These are phyloP conservation scores for Mucor plumbeus DNA, from an alignment of 371 early-diverging fungal genomes.

Conservation along the genomic window DNA sequence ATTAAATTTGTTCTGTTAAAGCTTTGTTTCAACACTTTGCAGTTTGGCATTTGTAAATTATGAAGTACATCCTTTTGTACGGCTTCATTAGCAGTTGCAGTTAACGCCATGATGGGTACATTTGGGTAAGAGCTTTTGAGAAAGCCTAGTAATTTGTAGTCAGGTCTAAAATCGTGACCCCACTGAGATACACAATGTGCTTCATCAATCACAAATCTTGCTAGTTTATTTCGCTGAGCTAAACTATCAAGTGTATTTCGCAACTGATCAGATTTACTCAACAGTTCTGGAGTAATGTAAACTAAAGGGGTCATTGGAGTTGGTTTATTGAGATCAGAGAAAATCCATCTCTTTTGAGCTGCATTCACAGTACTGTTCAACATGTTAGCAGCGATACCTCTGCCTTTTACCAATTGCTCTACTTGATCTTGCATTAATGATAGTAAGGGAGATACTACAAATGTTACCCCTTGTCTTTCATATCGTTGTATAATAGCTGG, in stretches of 20 bases:
- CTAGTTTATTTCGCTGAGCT: constrained; percentile 64
- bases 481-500: constrained; percentile 80
- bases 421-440: constrained; percentile 99
- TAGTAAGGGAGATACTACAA: constrained; percentile 97
- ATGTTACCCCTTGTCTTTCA: constrained; percentile 76
- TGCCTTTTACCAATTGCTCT: constrained; percentile 70
- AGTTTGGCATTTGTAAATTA: constrained; percentile 72
- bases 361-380: constrained; percentile 70
- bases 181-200: constrained; percentile 96
- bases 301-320: constrained; percentile 64
- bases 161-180: constrained; percentile 93
- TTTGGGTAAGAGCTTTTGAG: constrained; percentile 71
- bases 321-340: constrained; percentile 50
- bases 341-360: constrained; percentile 63
- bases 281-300: constrained; percentile 97
- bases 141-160: constrained; percentile 76
- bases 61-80: constrained; percentile 82
- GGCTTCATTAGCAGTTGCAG: constrained; percentile 96
- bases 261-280: constrained; percentile 76
- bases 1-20: constrained; percentile 90
- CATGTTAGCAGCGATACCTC: constrained; percentile 81
- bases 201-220: constrained; percentile 97
- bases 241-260: constrained; percentile 62
- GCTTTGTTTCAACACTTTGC: constrained; percentile 78
- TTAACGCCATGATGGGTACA: constrained; percentile 97